Evolutionary conservation across 306 rosid species (phyloP).

Genomic region (Ziziphus jujuba): DNA sequence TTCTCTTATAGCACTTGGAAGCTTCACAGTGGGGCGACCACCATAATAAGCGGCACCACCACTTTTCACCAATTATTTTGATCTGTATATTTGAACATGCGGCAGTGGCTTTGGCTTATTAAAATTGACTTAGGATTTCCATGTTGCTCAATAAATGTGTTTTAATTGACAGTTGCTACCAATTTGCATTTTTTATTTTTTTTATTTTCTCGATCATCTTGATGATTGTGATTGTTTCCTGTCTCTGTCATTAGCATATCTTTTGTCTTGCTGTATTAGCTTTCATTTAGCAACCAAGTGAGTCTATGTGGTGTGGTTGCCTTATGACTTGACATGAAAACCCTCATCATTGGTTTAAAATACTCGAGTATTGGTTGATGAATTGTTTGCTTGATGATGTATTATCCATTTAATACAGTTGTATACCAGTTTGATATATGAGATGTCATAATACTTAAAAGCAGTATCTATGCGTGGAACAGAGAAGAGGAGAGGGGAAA

Average conservation of each 20-base stretch:
- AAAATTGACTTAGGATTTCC: neutral
- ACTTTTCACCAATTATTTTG: neutral
- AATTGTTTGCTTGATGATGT: neutral
- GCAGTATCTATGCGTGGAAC: neutral
- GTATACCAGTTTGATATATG: neutral
- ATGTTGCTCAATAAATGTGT: no score
- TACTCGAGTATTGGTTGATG: neutral
- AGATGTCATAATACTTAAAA: neutral
- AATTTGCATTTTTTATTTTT: no score
- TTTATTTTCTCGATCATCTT: no score
- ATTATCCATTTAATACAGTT: neutral
- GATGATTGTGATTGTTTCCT: no score
- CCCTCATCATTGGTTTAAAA: no score
- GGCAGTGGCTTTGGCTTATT: neutral
- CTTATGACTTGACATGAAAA: neutral
- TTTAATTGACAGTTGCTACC: no score
- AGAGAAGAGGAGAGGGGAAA: neutral
- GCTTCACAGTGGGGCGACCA: neutral
- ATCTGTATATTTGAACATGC: neutral
- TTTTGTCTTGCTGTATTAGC: slow-evolving; percentile 1
- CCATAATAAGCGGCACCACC: neutral
- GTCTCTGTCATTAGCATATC: neutral
- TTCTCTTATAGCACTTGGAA: neutral
- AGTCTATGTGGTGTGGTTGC: neutral
- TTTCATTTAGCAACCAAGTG: neutral